These are phyloP conservation scores for Erodium trifolium DNA, from an alignment of 441 rosid genomes.

Conservation along the genomic window DNA sequence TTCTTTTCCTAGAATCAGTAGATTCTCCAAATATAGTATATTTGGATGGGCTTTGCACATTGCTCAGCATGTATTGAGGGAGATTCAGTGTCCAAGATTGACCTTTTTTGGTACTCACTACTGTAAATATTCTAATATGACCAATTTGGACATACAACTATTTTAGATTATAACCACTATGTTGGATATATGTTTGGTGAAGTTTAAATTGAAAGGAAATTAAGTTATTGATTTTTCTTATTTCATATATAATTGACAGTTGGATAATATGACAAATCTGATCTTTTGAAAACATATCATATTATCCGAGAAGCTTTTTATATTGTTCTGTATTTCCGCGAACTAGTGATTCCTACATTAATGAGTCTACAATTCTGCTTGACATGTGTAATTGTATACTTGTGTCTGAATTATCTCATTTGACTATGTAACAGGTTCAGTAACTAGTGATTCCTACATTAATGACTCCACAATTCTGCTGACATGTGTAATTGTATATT, in stretches of 20 bases:
- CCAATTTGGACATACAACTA: not conserved
- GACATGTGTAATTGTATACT: not conserved
- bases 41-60: not conserved
- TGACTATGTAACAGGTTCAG: conserved; percentile 45
- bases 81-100: not conserved
- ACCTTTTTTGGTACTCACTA: not conserved
- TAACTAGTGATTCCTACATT: conserved; percentile 13
- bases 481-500: not conserved
- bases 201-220: too few relatives aligned
- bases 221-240: not conserved
- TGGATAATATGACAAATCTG: not conserved
- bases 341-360: too few relatives aligned
- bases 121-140: not conserved
- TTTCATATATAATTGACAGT: not conserved
- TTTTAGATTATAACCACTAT: not conserved
- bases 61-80: not conserved
- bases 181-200: too few relatives aligned
- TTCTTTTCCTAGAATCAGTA: conserved; percentile 1
- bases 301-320: not conserved
- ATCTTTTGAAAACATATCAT: not conserved
- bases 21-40: not conserved
- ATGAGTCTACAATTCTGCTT: not conserved
- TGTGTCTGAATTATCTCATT: conserved; percentile 9
- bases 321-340: not conserved
- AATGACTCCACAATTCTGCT: not conserved